A percentile compares a stretch with the other conserved stretches of the same genome.
phyloP scores from a whole-genome alignment of 805 yeast species.

The Sugiyamaella valdiviana region DNA sequence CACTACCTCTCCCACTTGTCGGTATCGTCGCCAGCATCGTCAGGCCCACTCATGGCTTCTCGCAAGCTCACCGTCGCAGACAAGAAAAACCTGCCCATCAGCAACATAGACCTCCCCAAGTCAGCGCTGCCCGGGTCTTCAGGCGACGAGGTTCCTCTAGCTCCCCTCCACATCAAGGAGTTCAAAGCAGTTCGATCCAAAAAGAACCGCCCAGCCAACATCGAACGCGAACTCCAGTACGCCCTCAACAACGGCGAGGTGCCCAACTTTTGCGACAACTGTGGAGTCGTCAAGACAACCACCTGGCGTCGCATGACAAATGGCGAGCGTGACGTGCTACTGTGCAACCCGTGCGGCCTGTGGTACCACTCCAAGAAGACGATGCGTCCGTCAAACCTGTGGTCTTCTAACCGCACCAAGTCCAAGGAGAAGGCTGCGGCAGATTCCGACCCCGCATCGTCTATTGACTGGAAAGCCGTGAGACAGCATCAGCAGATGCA shows the following conservation, averaged over 20 bases:
- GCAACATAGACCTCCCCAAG: neutral
- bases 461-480: neutral
- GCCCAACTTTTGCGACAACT: constrained; percentile 28
- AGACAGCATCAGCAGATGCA: neutral
- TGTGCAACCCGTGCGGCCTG: constrained; percentile 29
- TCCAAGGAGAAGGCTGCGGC: neutral
- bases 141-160: neutral
- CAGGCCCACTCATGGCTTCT: neutral
- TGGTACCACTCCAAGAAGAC: constrained; percentile 18
- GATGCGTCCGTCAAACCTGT: constrained; percentile 22
- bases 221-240: neutral
- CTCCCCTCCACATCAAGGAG: neutral
- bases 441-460: neutral
- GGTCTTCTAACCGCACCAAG: constrained; percentile 16
- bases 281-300: constrained; percentile 27
- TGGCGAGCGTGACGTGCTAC: constrained; percentile 10
- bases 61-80: neutral
- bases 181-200: neutral
- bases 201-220: neutral
- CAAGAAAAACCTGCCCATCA: neutral
- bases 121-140: neutral
- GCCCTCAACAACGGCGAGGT: constrained; percentile 17
- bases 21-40: neutral
- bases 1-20: neutral
- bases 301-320: constrained; percentile 27